Percentiles rank a stretch among this genome's conserved stretches.
phyloP scores from a whole-genome alignment of 2,329 filamentous ascomycete genomes.

The Neospermospora avenae region DNA sequence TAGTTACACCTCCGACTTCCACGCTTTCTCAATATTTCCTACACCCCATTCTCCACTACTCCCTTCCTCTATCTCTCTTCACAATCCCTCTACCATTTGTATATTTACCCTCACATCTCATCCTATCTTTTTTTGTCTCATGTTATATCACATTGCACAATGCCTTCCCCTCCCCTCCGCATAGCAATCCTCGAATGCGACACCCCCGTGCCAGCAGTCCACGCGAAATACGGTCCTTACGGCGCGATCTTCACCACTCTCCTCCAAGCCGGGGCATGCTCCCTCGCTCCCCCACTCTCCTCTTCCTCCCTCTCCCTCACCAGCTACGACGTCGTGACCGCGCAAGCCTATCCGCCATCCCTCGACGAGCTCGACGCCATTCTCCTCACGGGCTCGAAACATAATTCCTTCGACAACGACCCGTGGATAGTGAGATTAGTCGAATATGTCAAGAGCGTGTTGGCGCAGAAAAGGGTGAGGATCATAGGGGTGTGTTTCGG shows the following conservation, averaged over 20 bases:
- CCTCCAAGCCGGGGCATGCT: constrained; percentile 14
- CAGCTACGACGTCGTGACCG: constrained; percentile 69
- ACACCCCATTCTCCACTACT: not conserved
- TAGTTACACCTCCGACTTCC: not conserved
- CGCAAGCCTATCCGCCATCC: constrained; percentile 62
- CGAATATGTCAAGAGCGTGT: constrained; percentile 58
- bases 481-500: constrained; percentile 85
- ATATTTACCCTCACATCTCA: too few relatives aligned
- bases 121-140: not conserved
- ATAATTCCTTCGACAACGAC: constrained; percentile 69
- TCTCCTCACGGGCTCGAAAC: constrained; percentile 72
- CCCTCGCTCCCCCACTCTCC: constrained; percentile 46
- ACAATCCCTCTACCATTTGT: too few relatives aligned
- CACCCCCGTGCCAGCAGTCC: constrained; percentile 63
- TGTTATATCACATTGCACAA: constrained; percentile 4
- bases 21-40: not conserved
- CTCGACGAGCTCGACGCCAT: constrained; percentile 77
- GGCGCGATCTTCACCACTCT: constrained; percentile 36
- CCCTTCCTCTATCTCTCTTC: not conserved
- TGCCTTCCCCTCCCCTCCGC: constrained; percentile 33
- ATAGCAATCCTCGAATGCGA: constrained; percentile 88
- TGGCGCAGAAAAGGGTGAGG: constrained; percentile 59
- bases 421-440: constrained; percentile 76
- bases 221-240: constrained; percentile 68
- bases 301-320: constrained; percentile 35